These are phyloP conservation scores for Vaccinium macrocarpon DNA, from an alignment of 148 eudicot genomes.

Conservation along the genomic window DNA sequence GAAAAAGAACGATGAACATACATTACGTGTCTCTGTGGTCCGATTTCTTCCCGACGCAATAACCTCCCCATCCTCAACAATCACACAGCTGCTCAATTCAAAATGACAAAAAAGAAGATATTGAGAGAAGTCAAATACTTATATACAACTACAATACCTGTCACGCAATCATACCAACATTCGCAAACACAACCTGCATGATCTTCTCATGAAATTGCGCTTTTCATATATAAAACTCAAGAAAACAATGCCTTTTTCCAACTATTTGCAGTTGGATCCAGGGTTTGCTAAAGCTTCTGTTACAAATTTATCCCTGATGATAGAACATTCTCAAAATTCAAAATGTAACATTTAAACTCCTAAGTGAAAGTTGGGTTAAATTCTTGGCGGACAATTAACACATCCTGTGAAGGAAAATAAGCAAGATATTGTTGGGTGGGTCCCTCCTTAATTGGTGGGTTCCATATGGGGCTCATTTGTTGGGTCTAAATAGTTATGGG, in stretches of 20 bases:
- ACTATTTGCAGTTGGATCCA: background rate
- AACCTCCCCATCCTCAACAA: conserved; percentile 54
- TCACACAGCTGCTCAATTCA: conserved; percentile 48
- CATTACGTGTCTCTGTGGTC: conserved; percentile 82
- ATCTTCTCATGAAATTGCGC: background rate
- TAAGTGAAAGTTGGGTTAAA: background rate
- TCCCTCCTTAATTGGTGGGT: no score
- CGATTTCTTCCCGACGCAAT: conserved; percentile 75
- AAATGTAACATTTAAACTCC: background rate
- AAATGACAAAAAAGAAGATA: background rate
- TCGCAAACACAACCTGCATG: background rate
- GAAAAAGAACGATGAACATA: conserved; percentile 13
- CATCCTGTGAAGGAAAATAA: background rate
- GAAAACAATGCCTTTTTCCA: background rate
- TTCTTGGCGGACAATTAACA: background rate
- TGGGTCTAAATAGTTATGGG: no score
- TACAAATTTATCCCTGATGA: background rate
- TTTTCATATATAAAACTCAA: background rate
- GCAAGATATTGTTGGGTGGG: background rate
- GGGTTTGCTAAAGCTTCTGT: background rate
- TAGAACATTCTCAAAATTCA: background rate
- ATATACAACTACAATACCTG: background rate
- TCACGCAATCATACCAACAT: background rate
- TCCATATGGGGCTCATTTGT: no score
- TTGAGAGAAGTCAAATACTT: background rate